A percentile compares a stretch with the other conserved stretches of the same genome.
Evolutionary conservation across 495 filamentous ascomycete genomes (phyloP).

Genomic region (Aspergillus funiculosus): DNA sequence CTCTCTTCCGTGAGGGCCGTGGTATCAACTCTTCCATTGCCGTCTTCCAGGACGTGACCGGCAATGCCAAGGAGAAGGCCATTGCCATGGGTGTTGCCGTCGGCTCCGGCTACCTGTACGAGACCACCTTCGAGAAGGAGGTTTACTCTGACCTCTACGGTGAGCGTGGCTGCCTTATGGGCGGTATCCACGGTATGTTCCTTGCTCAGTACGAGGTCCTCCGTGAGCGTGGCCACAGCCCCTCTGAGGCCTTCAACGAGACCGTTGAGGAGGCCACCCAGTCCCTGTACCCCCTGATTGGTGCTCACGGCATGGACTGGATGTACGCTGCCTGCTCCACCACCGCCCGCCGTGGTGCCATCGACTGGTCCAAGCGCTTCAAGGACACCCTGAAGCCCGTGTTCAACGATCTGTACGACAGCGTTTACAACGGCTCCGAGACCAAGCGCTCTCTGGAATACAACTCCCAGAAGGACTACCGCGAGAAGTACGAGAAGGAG

Average conservation of each 20-base stretch:
- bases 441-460: constrained; percentile 91
- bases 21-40: constrained; percentile 99
- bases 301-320: constrained; percentile 98
- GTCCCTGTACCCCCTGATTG: constrained; percentile 94
- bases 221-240: constrained; percentile 93
- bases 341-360: constrained; percentile 94
- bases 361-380: constrained; percentile 95
- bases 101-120: constrained; percentile 96
- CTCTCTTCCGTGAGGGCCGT: constrained; percentile 94
- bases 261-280: constrained; percentile 99
- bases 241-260: constrained; percentile 99
- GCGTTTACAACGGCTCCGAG: constrained; percentile 82
- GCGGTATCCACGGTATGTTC: constrained; percentile 99
- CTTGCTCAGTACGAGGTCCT: constrained; percentile 99
- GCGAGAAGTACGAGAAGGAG: constrained; percentile 92
- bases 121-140: constrained; percentile 99
- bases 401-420: constrained; percentile 93
- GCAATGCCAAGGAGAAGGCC: constrained; percentile 97
- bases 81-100: constrained; percentile 94
- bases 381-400: constrained; percentile 96
- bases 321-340: constrained; percentile 99
- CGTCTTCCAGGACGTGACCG: constrained; percentile 97
- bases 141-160: constrained; percentile 99
- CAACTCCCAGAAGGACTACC: constrained; percentile 90
- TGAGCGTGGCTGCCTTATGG: constrained; percentile 99